These are phyloP conservation scores for Tetrapisispora fleetii DNA, from an alignment of 805 yeast species.

Conservation along the genomic window DNA sequence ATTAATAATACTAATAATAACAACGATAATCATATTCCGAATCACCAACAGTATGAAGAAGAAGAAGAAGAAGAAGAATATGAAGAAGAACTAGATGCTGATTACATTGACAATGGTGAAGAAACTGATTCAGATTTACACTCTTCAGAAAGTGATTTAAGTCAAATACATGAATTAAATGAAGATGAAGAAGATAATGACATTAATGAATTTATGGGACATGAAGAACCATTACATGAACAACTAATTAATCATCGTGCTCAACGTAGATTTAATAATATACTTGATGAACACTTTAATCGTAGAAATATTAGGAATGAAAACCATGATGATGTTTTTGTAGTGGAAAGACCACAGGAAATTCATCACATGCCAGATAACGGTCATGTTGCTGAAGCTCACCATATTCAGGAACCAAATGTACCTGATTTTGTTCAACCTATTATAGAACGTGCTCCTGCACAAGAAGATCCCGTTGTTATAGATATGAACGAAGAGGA, in stretches of 20 bases:
- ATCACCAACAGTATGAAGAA: constrained; percentile 11
- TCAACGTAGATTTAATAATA: constrained; percentile 17
- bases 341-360: constrained; percentile 1
- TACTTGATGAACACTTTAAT: constrained; percentile 10
- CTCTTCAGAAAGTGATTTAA: constrained; percentile 3
- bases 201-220: constrained; percentile 7
- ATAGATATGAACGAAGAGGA: constrained; percentile 7
- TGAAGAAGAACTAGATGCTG: constrained; percentile 20
- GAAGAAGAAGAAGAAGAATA: constrained; percentile 16
- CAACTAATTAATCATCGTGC: constrained; percentile 17
- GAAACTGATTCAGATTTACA: constrained; percentile 1
- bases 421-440: constrained; percentile 6
- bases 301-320: not conserved
- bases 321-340: not conserved
- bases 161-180: constrained; percentile 9
- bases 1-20: not conserved
- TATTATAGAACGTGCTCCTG: not conserved
- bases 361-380: not conserved
- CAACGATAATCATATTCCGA: constrained; percentile 1
- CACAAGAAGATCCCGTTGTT: constrained; percentile 4
- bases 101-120: constrained; percentile 12
- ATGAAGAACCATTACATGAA: constrained; percentile 7
- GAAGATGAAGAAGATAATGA: constrained; percentile 10
- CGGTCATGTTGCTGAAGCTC: constrained; percentile 4
- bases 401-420: constrained; percentile 8